Conservation (phyloP, 192 early-diverging fungal species). For the Cladochytrium replicatum region DNA sequence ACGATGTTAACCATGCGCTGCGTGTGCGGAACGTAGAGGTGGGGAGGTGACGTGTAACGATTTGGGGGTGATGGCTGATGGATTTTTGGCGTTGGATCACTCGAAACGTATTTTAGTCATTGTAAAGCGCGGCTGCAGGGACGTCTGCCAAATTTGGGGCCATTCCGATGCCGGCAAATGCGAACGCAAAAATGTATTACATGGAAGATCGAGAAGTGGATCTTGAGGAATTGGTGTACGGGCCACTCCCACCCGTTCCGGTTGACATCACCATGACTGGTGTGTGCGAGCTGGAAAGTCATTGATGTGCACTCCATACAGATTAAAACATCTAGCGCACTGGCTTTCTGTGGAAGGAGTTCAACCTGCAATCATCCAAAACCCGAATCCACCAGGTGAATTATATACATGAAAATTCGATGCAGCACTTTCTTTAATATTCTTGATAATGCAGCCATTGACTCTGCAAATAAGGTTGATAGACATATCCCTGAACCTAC, state of each 20-base stretch:
- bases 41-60: no score
- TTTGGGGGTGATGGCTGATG: slow-evolving; percentile 1
- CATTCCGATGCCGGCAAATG: slow-evolving; percentile 35
- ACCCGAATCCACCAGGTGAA: slow-evolving; percentile 64
- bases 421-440: background rate
- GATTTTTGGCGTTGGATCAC: slow-evolving; percentile 11
- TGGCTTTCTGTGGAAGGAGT: slow-evolving; percentile 99
- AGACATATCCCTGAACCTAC: slow-evolving; percentile 27
- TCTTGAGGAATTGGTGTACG: slow-evolving; percentile 77
- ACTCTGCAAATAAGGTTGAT: background rate
- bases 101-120: no score
- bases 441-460: background rate
- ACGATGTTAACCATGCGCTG: slow-evolving; percentile 87
- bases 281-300: slow-evolving; percentile 1
- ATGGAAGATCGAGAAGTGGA: slow-evolving; percentile 90
- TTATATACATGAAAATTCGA: background rate
- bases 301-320: slow-evolving; percentile 3
- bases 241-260: slow-evolving; percentile 82
- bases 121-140: slow-evolving; percentile 77
- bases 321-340: slow-evolving; percentile 45
- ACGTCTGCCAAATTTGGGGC: slow-evolving; percentile 61
- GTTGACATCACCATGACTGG: slow-evolving; percentile 76
- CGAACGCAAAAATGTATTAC: slow-evolving; percentile 67
- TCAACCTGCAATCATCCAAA: slow-evolving; percentile 92
- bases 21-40: slow-evolving; percentile 86